phyloP scores from a whole-genome alignment of 805 yeast genomes.

The Candida mattraensis region DNA sequence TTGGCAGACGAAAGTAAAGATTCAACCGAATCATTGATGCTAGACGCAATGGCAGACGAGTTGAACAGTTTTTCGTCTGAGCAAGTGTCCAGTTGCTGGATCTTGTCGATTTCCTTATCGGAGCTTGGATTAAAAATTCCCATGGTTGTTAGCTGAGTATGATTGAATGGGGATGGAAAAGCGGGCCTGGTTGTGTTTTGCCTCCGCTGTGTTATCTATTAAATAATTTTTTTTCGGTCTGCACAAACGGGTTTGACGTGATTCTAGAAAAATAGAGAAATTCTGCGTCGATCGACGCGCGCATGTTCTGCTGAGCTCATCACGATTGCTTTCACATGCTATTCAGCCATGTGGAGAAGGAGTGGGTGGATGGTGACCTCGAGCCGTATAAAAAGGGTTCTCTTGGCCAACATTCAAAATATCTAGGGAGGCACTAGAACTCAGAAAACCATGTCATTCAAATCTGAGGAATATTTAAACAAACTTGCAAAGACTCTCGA shows the following conservation, averaged over 20 bases:
- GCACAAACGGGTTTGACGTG: no score
- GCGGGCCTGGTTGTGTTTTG: background rate
- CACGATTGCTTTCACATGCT: conserved; percentile 14
- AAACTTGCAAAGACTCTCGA: conserved; percentile 16
- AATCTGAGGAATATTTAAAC: conserved; percentile 18
- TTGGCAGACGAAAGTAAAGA: conserved; percentile 17
- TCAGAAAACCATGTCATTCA: conserved; percentile 3
- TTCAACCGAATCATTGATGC: conserved; percentile 13
- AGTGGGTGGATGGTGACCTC: background rate
- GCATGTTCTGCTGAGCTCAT: background rate
- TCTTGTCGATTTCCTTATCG: conserved; percentile 13
- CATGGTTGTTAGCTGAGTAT: conserved; percentile 8
- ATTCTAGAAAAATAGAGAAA: conserved; percentile 2
- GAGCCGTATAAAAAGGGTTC: conserved; percentile 3
- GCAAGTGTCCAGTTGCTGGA: background rate
- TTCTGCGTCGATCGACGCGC: background rate
- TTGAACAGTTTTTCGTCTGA: conserved; percentile 2
- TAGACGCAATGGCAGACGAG: conserved; percentile 1
- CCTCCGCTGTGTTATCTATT: background rate
- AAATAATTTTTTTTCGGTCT: no score
- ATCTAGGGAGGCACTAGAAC: conserved; percentile 4
- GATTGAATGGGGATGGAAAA: background rate
- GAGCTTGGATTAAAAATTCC: conserved; percentile 21
- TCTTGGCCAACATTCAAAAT: conserved; percentile 1
- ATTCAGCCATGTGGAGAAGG: conserved; percentile 12